These are phyloP conservation scores for Penicillium sclerotiorum DNA, from an alignment of 2,329 filamentous ascomycete genomes.

Conservation along the genomic window DNA sequence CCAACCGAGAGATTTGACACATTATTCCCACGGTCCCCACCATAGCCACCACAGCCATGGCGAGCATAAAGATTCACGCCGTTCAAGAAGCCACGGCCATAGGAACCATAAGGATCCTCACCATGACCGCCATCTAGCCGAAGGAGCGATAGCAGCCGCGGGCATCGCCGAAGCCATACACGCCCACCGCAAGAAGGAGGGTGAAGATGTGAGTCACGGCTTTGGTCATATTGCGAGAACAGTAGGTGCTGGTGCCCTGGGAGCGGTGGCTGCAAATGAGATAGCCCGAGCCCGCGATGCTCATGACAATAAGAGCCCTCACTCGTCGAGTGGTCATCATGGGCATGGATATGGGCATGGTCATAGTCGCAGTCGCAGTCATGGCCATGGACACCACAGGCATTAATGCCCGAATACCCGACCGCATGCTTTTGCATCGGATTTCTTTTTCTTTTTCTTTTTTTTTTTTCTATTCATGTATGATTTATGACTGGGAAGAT, in stretches of 20 bases:
- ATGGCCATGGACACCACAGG: too few relatives aligned
- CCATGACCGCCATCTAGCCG: constrained; percentile 4
- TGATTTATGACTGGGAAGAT: too few relatives aligned
- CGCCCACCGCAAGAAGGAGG: constrained; percentile 7
- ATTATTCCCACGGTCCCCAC: not conserved
- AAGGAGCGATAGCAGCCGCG: constrained; percentile 5
- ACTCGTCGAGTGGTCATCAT: not conserved
- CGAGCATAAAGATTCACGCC: not conserved
- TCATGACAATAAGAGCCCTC: not conserved
- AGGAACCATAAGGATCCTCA: constrained; percentile 4
- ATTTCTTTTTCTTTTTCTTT: too few relatives aligned
- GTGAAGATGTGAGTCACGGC: constrained; percentile 9
- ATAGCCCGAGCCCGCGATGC: constrained; percentile 1
- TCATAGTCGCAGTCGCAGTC: too few relatives aligned
- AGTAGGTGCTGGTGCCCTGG: constrained; percentile 11
- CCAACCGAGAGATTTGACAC: not conserved
- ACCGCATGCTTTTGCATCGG: too few relatives aligned
- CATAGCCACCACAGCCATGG: not conserved
- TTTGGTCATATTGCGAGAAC: constrained; percentile 10
- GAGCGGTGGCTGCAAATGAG: constrained; percentile 11
- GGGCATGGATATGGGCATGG: not conserved
- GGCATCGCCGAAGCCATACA: constrained; percentile 8
- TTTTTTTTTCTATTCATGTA: too few relatives aligned
- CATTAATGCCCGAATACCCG: too few relatives aligned
- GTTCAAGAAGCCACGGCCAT: not conserved